Evolutionary conservation across 306 rosid species (phyloP).

Genomic region (Begonia peltatifolia): DNA sequence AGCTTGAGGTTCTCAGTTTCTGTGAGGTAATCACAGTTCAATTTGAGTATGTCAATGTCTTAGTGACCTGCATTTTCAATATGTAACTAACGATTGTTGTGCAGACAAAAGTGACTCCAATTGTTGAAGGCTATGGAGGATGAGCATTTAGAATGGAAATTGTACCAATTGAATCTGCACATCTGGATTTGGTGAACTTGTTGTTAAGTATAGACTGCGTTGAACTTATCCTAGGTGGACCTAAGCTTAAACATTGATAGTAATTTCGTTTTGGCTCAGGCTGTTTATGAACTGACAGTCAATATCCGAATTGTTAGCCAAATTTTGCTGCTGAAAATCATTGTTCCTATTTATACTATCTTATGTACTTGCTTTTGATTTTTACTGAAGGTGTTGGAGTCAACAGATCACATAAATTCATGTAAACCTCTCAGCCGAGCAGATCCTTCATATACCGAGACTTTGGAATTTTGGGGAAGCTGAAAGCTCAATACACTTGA

Average conservation of each 20-base stretch:
- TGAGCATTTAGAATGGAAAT: constrained; percentile 95
- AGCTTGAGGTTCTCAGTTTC: constrained; percentile 82
- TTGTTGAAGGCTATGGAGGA: constrained; percentile 98
- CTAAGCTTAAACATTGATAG: no score
- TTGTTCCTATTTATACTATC: not conserved
- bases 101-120: constrained; percentile 98
- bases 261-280: no score
- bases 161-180: constrained; percentile 95
- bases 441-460: constrained; percentile 80
- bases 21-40: constrained; percentile 59
- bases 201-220: constrained; percentile 48
- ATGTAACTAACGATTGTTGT: constrained; percentile 12
- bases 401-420: constrained; percentile 89
- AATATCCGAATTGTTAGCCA: no score
- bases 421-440: constrained; percentile 72
- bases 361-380: constrained; percentile 1
- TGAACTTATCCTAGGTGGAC: not conserved
- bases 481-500: constrained; percentile 25
- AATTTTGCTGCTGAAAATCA: not conserved
- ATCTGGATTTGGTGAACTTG: constrained; percentile 94
- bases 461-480: constrained; percentile 58
- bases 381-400: constrained; percentile 65
- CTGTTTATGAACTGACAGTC: no score
- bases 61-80: constrained; percentile 15
- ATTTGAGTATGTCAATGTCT: not conserved